Conservation (phyloP, 2,329 filamentous ascomycete genomes). For the Phialophora expanda region DNA sequence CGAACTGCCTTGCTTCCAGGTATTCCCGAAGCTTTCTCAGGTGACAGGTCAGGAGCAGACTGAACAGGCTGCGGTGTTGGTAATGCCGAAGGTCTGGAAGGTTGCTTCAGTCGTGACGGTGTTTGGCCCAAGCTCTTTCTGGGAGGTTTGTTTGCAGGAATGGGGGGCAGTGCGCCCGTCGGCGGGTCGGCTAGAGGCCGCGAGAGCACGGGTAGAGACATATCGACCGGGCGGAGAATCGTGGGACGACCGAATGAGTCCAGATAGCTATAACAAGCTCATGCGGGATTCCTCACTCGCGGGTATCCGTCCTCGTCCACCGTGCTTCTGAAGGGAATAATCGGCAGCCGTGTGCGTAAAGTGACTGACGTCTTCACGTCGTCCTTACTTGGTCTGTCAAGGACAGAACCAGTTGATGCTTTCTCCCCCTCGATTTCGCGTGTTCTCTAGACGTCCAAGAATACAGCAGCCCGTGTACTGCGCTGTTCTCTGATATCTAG, state of each 20-base stretch:
- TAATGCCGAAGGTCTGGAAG: conserved; percentile 56
- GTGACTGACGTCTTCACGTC: not conserved
- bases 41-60: conserved; percentile 60
- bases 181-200: conserved; percentile 69
- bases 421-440: conserved; percentile 5
- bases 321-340: conserved; percentile 1
- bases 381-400: not conserved
- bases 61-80: conserved; percentile 57
- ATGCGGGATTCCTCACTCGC: conserved; percentile 10
- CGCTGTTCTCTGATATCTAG: not conserved
- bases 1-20: conserved; percentile 71
- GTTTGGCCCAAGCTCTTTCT: conserved; percentile 65
- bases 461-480: conserved; percentile 14
- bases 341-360: conserved; percentile 1
- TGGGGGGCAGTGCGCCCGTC: conserved; percentile 71
- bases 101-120: conserved; percentile 45
- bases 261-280: conserved; percentile 14
- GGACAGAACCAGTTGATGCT: conserved; percentile 12
- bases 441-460: conserved; percentile 1
- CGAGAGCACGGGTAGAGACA: conserved; percentile 48
- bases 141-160: conserved; percentile 71
- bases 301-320: not conserved
- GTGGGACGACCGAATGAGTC: conserved; percentile 2
- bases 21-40: conserved; percentile 44
- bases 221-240: conserved; percentile 17